A percentile compares a stretch with the other conserved stretches of the same genome.
Evolutionary conservation across 2,329 filamentous ascomycete genomes (phyloP).

Genomic region (Venturia oleaginea): DNA sequence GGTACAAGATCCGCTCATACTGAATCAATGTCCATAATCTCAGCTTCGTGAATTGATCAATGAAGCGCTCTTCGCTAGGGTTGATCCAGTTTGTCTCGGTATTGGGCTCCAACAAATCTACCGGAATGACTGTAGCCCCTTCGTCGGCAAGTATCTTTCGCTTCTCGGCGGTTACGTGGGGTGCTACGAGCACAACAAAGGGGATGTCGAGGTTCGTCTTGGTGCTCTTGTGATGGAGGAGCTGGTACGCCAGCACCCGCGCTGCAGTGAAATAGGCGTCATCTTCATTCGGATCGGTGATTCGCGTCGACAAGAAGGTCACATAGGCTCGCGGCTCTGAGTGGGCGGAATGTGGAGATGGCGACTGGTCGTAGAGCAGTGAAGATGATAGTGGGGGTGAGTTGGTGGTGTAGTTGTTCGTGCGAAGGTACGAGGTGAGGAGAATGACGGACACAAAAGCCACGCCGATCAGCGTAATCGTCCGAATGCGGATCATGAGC

Average conservation of each 20-base stretch:
- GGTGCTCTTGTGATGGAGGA: constrained; percentile 11
- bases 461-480: neutral
- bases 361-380: neutral
- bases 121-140: constrained; percentile 12
- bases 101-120: neutral
- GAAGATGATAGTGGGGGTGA: neutral
- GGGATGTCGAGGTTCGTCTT: constrained; percentile 9
- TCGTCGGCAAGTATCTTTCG: constrained; percentile 8
- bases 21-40: constrained; percentile 8
- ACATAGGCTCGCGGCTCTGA: neutral
- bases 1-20: constrained; percentile 14
- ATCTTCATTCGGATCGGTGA: neutral
- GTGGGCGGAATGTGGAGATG: neutral
- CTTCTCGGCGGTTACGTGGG: constrained; percentile 8
- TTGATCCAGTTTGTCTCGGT: constrained; percentile 1
- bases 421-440: neutral
- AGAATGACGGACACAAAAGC: neutral
- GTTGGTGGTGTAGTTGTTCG: neutral
- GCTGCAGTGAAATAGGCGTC: constrained; percentile 14
- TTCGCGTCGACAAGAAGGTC: neutral
- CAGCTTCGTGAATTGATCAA: constrained; percentile 15
- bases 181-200: constrained; percentile 14
- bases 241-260: constrained; percentile 14
- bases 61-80: constrained; percentile 9
- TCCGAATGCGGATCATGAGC: neutral